Evolutionary conservation across 305 asterid species (phyloP).

Genomic region (Vinca major): DNA sequence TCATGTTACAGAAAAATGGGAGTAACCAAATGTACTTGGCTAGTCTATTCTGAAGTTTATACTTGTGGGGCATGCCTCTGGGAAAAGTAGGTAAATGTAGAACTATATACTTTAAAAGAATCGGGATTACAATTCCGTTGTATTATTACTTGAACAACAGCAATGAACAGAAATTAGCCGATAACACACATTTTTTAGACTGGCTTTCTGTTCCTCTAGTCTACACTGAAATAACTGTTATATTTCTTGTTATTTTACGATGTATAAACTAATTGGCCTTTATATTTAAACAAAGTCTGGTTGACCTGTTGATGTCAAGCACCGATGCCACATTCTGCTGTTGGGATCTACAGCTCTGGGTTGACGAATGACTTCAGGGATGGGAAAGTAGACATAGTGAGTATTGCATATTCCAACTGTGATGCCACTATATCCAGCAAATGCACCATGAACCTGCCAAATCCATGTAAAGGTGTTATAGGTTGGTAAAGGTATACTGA

Average conservation of each 20-base stretch:
- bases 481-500: neutral
- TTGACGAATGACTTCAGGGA: slow-evolving; percentile 75
- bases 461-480: neutral
- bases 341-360: slow-evolving; percentile 66
- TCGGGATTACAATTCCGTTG: slow-evolving; percentile 4
- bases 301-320: slow-evolving; percentile 94
- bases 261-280: slow-evolving; percentile 16
- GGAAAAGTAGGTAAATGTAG: neutral
- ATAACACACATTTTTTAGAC: neutral
- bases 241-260: slow-evolving; percentile 1
- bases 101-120: slow-evolving; percentile 15
- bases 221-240: slow-evolving; percentile 14
- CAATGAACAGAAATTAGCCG: slow-evolving; percentile 3
- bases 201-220: slow-evolving; percentile 23
- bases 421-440: slow-evolving; percentile 94
- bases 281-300: slow-evolving; percentile 62
- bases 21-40: slow-evolving; percentile 3
- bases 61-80: neutral
- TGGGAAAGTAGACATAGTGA: slow-evolving; percentile 85
- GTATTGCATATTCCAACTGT: slow-evolving; percentile 94
- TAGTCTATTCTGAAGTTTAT: neutral
- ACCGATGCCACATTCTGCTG: slow-evolving; percentile 99
- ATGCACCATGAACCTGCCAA: slow-evolving; percentile 97
- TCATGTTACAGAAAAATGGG: slow-evolving; percentile 4
- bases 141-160: slow-evolving; percentile 9